Percentiles rank a stretch among this genome's conserved stretches.
Evolutionary conservation across 2,329 filamentous ascomycete genomes (phyloP).

Genomic region (Daldinia sp.): DNA sequence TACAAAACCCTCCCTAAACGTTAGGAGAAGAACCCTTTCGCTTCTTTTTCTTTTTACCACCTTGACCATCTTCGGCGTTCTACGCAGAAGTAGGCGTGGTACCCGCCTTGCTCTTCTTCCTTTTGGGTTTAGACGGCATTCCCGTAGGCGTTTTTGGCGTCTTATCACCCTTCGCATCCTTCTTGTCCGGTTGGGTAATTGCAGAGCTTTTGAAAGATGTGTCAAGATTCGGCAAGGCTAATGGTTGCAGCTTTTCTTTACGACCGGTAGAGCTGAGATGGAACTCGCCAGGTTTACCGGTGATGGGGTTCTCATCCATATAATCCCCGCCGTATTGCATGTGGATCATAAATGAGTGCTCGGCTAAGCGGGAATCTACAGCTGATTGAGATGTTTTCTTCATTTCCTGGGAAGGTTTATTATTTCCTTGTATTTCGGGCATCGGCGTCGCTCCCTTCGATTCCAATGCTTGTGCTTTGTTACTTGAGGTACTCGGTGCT

Average conservation of each 20-base stretch:
- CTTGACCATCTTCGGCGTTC: conserved; percentile 10
- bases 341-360: conserved; percentile 66
- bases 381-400: conserved; percentile 50
- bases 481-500: conserved; percentile 42
- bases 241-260: conserved; percentile 51
- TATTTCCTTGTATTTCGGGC: conserved; percentile 46
- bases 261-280: conserved; percentile 69
- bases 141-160: conserved; percentile 49
- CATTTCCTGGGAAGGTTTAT: conserved; percentile 39
- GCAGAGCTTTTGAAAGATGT: conserved; percentile 42
- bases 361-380: conserved; percentile 57
- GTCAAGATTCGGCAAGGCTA: conserved; percentile 38
- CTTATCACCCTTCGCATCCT: conserved; percentile 45
- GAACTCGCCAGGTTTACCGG: conserved; percentile 71
- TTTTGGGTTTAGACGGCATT: conserved; percentile 46
- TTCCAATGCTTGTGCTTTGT: conserved; percentile 48
- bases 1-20: conserved; percentile 5
- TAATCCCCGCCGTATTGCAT: conserved; percentile 69
- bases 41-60: conserved; percentile 10
- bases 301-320: conserved; percentile 74
- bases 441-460: conserved; percentile 59
- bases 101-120: conserved; percentile 49
- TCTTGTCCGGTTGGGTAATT: conserved; percentile 38
- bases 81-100: conserved; percentile 41
- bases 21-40: not conserved